Evolutionary conservation across 2,329 filamentous ascomycete genomes (phyloP).

Genomic region (Sphaerulina musiva): DNA sequence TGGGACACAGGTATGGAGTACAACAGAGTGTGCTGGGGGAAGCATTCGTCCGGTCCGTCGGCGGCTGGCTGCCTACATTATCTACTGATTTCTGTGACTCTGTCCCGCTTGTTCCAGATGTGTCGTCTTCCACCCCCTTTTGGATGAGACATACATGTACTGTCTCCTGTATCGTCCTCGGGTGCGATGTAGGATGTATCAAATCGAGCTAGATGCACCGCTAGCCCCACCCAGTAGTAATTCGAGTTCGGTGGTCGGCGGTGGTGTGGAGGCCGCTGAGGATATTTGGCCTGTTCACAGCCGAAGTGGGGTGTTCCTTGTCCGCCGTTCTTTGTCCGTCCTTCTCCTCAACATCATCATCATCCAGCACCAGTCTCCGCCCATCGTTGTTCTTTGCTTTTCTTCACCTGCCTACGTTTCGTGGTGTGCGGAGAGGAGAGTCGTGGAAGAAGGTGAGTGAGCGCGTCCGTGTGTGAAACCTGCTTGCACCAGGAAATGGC

Average conservation of each 20-base stretch:
- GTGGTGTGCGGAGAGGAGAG: slow-evolving; percentile 9
- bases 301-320: not conserved
- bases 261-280: not conserved
- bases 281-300: not conserved
- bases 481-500: not conserved
- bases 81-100: no score
- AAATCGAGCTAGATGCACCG: not conserved
- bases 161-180: no score
- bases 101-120: no score
- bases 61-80: no score
- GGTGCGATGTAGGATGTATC: not conserved
- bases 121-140: no score
- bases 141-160: no score
- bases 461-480: not conserved
- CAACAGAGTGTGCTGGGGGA: no score
- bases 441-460: slow-evolving; percentile 5
- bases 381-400: slow-evolving; percentile 3
- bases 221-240: not conserved
- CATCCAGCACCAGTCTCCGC: not conserved
- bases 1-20: no score
- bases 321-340: not conserved
- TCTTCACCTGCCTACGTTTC: slow-evolving; percentile 3
- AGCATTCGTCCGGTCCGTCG: no score
- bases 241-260: not conserved
- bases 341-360: not conserved